Percentiles rank a stretch among this genome's conserved stretches.
Evolutionary conservation across 306 rosid species (phyloP).

Genomic region (Prosopis cineraria): DNA sequence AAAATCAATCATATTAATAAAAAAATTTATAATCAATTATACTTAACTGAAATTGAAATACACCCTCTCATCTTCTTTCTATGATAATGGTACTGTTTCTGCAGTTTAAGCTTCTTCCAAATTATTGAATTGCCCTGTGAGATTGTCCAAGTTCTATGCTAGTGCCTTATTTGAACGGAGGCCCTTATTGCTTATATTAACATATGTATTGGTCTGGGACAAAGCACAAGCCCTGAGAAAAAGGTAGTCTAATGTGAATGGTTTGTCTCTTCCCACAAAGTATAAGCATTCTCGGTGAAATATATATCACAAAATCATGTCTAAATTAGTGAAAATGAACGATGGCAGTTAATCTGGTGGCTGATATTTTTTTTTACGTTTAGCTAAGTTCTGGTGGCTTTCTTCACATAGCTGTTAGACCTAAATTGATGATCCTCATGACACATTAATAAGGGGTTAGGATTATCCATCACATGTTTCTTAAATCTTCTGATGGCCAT

Average conservation of each 20-base stretch:
- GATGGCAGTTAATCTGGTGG: slow-evolving; percentile 35
- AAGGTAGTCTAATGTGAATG: slow-evolving; percentile 31
- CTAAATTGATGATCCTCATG: slow-evolving; percentile 10
- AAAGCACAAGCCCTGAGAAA: background rate
- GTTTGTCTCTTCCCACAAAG: slow-evolving; percentile 19
- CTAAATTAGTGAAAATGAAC: background rate
- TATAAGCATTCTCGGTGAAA: background rate
- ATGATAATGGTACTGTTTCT: background rate
- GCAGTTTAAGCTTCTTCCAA: background rate
- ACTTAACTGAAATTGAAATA: no score
- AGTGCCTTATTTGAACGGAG: background rate
- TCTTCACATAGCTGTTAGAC: slow-evolving; percentile 10
- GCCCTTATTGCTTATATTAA: background rate
- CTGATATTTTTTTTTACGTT: background rate
- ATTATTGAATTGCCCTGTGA: slow-evolving; percentile 19
- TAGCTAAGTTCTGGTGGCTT: background rate
- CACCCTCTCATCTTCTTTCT: background rate
- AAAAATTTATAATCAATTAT: no score
- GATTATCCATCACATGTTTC: background rate
- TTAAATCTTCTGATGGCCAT: slow-evolving; percentile 6
- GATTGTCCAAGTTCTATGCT: slow-evolving; percentile 19
- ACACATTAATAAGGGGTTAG: background rate
- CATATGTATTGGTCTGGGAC: background rate
- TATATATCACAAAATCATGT: background rate
- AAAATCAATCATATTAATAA: no score